These are phyloP conservation scores for Mycosphaerella sp. DNA, from an alignment of 2,329 filamentous ascomycete genomes.

Conservation along the genomic window DNA sequence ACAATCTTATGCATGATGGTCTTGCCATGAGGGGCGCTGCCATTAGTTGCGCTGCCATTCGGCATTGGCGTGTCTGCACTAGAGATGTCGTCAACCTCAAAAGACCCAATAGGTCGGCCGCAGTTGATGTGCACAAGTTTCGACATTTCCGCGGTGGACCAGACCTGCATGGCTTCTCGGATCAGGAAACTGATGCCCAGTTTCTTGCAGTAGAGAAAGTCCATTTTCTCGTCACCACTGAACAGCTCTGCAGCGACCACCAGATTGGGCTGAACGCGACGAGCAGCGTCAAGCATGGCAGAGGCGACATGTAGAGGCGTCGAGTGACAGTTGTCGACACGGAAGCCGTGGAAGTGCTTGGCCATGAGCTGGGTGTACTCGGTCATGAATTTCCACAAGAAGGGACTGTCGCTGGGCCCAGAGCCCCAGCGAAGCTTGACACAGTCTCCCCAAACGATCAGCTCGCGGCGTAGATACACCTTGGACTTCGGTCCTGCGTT, in stretches of 20 bases:
- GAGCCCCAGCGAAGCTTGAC: slow-evolving; percentile 91
- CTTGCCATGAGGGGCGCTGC: slow-evolving; percentile 36
- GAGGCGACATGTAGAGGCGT: slow-evolving; percentile 92
- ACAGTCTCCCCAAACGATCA: slow-evolving; percentile 98
- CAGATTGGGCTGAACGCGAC: slow-evolving; percentile 75
- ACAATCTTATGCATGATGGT: slow-evolving; percentile 76
- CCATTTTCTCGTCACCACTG: slow-evolving; percentile 89
- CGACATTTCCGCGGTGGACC: slow-evolving; percentile 90
- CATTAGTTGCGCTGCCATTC: slow-evolving; percentile 30
- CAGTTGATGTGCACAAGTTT: slow-evolving; percentile 89
- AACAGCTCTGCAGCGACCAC: slow-evolving; percentile 95
- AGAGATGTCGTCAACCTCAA: slow-evolving; percentile 83
- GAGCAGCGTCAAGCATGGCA: slow-evolving; percentile 89
- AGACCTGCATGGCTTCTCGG: slow-evolving; percentile 96
- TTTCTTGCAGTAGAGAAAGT: slow-evolving; percentile 91
- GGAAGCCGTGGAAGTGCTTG: slow-evolving; percentile 89
- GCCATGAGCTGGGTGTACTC: slow-evolving; percentile 87
- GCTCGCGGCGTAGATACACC: slow-evolving; percentile 91
- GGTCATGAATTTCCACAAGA: slow-evolving; percentile 92
- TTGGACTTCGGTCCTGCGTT: slow-evolving; percentile 84
- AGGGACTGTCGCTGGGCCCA: slow-evolving; percentile 77
- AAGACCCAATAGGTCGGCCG: slow-evolving; percentile 90
- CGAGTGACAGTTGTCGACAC: slow-evolving; percentile 97
- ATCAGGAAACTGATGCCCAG: slow-evolving; percentile 88
- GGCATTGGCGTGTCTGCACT: slow-evolving; percentile 48